phyloP scores from a whole-genome alignment of 2,329 filamentous ascomycete species.

The Trichoderma polysporum region DNA sequence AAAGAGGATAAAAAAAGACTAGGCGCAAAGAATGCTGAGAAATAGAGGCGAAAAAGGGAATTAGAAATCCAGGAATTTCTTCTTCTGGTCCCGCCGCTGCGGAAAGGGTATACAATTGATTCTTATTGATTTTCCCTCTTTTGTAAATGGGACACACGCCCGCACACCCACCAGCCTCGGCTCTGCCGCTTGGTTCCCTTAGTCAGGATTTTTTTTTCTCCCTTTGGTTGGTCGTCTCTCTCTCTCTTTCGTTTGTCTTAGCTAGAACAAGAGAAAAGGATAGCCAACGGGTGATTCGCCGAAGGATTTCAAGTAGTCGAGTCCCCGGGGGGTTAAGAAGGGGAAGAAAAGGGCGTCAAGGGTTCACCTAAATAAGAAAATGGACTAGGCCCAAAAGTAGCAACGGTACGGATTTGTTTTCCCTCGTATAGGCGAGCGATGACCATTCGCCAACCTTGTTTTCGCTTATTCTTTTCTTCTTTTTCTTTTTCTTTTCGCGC shows the following conservation, averaged over 20 bases:
- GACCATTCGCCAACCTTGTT: too few species aligned
- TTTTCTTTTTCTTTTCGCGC: too few species aligned
- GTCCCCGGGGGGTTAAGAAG: background rate
- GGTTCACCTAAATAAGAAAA: constrained; percentile 16
- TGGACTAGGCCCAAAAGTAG: background rate
- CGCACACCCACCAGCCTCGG: background rate
- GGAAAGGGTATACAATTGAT: background rate
- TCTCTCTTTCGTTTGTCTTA: too few species aligned
- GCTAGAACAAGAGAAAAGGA: too few species aligned
- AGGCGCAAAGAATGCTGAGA: background rate
- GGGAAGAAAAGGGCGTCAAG: too few species aligned
- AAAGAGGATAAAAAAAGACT: background rate
- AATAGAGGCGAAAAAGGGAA: background rate
- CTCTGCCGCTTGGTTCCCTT: background rate
- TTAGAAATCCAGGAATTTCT: background rate
- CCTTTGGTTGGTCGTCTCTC: too few species aligned
- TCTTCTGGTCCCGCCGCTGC: background rate
- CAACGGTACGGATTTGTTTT: background rate
- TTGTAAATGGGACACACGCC: background rate
- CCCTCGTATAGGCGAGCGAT: background rate
- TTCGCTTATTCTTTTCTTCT: too few species aligned
- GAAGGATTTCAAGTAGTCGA: too few species aligned
- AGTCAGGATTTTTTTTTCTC: background rate
- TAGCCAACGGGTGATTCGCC: too few species aligned
- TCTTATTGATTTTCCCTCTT: background rate